Conservation (phyloP, 352 stramenopile genomes). For the Globisporangium megalacanthum region DNA sequence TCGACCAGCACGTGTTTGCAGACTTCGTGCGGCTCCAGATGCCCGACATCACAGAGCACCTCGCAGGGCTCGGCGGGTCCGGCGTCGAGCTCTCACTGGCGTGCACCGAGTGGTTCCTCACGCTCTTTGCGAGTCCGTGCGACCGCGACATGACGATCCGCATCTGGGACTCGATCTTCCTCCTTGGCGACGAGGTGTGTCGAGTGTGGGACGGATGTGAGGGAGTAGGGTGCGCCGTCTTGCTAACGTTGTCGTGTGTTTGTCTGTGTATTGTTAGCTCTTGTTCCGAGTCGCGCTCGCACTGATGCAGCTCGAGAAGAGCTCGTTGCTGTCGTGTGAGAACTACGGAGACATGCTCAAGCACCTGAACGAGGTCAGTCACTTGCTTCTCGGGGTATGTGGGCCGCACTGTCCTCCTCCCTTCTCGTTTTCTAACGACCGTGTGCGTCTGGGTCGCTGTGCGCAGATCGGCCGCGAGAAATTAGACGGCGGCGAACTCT, state of each 20-base stretch:
- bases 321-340: slow-evolving; percentile 46
- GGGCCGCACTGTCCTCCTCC: neutral
- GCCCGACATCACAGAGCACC: slow-evolving; percentile 56
- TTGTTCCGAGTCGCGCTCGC: slow-evolving; percentile 75
- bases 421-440: too few relatives aligned
- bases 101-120: slow-evolving; percentile 87
- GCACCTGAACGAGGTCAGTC: slow-evolving; percentile 64
- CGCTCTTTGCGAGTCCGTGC: slow-evolving; percentile 81
- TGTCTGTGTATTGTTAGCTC: slow-evolving; percentile 25
- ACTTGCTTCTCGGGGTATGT: neutral
- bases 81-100: slow-evolving; percentile 82
- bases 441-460: neutral
- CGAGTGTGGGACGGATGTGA: neutral
- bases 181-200: slow-evolving; percentile 73
- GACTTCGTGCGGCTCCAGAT: slow-evolving; percentile 77
- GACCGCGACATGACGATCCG: slow-evolving; percentile 59
- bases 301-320: slow-evolving; percentile 63
- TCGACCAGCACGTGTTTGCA: slow-evolving; percentile 86
- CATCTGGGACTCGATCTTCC: slow-evolving; percentile 84
- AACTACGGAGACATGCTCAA: slow-evolving; percentile 79
- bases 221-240: neutral
- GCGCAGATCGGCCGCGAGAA: slow-evolving; percentile 49
- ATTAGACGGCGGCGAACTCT: slow-evolving; percentile 37
- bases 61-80: slow-evolving; percentile 67
- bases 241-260: neutral